Conservation (phyloP, 2,329 filamentous ascomycete species). For the Trichoderma citrinoviride region DNA sequence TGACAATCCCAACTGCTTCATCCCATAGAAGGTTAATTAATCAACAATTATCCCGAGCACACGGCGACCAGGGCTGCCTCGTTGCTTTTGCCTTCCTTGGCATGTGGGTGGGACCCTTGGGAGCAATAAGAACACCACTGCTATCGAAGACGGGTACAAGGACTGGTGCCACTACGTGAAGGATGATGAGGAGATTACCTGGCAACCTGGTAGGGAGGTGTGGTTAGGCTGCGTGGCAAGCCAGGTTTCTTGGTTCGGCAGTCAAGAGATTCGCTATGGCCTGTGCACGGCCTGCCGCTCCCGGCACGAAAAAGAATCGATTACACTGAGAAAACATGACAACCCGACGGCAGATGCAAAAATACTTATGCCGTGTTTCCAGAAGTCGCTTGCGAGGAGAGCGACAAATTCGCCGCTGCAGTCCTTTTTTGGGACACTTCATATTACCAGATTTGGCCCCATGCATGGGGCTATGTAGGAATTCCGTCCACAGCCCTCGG, state of each 20-base stretch:
- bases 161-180: background rate
- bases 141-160: too few species aligned
- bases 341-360: background rate
- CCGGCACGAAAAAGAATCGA: background rate
- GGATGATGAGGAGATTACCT: background rate
- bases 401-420: background rate
- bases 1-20: conserved; percentile 16
- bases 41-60: conserved; percentile 19
- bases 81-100: conserved; percentile 12
- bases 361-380: background rate
- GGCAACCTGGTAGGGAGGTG: background rate
- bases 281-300: conserved; percentile 22
- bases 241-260: conserved; percentile 17
- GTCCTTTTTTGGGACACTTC: conserved; percentile 1
- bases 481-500: conserved; percentile 14
- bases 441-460: conserved; percentile 23
- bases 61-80: conserved; percentile 14
- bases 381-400: background rate
- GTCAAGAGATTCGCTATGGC: conserved; percentile 23
- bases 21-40: conserved; percentile 16
- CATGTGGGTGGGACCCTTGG: conserved; percentile 7
- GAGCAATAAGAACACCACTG: background rate
- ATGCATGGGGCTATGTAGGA: conserved; percentile 22
- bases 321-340: background rate
- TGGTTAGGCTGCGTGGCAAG: conserved; percentile 9